Evolutionary conservation across 148 eudicot species (phyloP), one percentile per base, ranked within the genome.

Genomic region (Rhododendron henanense): DNA sequence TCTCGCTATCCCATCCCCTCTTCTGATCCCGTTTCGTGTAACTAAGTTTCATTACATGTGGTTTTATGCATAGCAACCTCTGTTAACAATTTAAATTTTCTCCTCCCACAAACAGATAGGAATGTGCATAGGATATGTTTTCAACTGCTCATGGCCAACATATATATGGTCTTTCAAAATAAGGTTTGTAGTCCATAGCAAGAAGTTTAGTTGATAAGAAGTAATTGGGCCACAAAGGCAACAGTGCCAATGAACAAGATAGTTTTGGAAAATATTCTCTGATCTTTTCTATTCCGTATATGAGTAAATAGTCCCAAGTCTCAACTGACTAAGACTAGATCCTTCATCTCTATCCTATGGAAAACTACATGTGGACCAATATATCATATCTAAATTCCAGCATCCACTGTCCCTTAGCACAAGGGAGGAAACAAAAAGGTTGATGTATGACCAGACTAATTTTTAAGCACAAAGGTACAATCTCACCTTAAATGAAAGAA

Each of bases 181-280:
- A 21, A 10, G 11, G 51, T 10, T 77, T 23, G 28, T 44, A 39
- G 80, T 41, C 31, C 51, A 8, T 44, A 18, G 48, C 79, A 77
- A 77, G 28, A 77, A 77, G 25, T 77, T 41, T 13, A 77, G 11
- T 21, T 41, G 48, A 21, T 18, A 75, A 2, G 75, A 9, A 39
- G 79, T 75, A 77, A 41, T 28, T 77, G n/a, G 51, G 80, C 80
- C 80, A 77, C 50, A 19, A 44, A 41, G 51, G n/a, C 80, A 41
- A 41, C 0, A 7, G 51, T 77, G 31, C 80, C 31, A 21, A 76
- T 39, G 14, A 44, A 9, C 53, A 44, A 77, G 10, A 39, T 75
- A 47, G 13, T 75, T 75, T 67, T 8, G 9, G 79, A 39, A 18
- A 75, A 6, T 18, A 39, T 74, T 33, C 45, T 75, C 79, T 39